These are phyloP conservation scores for Pestalotiopsis sp. DNA, from an alignment of 2,329 filamentous ascomycete species.

Conservation along the genomic window DNA sequence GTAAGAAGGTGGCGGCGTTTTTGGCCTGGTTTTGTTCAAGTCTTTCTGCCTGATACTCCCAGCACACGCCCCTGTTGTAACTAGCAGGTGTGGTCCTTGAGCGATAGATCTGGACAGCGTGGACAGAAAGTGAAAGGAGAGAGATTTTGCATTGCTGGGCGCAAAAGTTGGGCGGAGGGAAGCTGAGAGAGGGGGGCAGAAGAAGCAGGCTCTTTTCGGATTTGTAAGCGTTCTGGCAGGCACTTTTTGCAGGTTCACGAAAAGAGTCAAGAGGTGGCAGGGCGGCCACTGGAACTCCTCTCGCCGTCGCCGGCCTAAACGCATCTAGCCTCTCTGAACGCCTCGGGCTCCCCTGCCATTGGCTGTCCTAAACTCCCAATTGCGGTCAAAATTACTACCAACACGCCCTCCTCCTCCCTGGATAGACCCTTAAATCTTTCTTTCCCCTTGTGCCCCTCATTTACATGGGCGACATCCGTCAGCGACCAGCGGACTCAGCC, in stretches of 20 bases:
- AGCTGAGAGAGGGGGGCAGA: slow-evolving; percentile 32
- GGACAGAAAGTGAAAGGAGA: not conserved
- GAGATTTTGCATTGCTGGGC: not conserved
- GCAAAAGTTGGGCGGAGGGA: slow-evolving; percentile 23
- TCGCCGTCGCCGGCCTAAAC: slow-evolving; percentile 6
- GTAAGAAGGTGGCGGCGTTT: slow-evolving; percentile 15
- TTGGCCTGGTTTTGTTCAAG: slow-evolving; percentile 12
- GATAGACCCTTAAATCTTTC: not conserved
- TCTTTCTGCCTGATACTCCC: slow-evolving; percentile 12
- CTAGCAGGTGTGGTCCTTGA: slow-evolving; percentile 8
- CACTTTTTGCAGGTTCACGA: not conserved
- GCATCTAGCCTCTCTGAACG: not conserved
- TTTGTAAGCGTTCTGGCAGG: slow-evolving; percentile 14
- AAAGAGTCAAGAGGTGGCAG: slow-evolving; percentile 4
- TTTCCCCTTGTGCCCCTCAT: not conserved
- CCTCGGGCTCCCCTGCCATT: not conserved
- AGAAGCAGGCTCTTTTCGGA: slow-evolving; percentile 13
- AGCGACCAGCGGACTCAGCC: not conserved
- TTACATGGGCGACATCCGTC: not conserved
- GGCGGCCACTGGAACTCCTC: not conserved
- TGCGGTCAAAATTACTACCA: not conserved
- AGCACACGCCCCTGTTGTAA: slow-evolving; percentile 11
- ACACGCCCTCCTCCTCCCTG: not conserved
- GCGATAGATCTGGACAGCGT: slow-evolving; percentile 7
- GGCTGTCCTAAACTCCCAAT: not conserved